These are phyloP conservation scores for Candolleomyces efflorescens DNA, from an alignment of 768 basidiomycete species.

Conservation along the genomic window DNA sequence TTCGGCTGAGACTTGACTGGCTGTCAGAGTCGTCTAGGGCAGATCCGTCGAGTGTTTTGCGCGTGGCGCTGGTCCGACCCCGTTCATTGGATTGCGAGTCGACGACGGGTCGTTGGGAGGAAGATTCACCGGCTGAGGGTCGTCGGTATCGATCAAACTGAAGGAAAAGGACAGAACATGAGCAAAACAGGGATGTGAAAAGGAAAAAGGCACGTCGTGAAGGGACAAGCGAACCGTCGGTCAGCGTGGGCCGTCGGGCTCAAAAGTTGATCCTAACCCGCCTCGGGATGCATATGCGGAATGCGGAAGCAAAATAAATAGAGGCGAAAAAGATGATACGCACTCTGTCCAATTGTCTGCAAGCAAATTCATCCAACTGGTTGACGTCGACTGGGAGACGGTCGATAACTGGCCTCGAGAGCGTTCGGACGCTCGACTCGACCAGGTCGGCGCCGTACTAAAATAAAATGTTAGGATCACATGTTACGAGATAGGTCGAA, in stretches of 20 bases:
- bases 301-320: not conserved
- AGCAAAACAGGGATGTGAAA: not conserved
- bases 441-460: conserved; percentile 88
- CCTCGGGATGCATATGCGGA: not conserved
- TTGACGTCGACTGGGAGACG: conserved; percentile 70
- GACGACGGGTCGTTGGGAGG: conserved; percentile 10
- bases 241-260: too few relatives aligned
- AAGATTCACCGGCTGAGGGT: conserved; percentile 26
- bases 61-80: conserved; percentile 17
- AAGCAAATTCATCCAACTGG: conserved; percentile 84
- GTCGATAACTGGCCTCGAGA: conserved; percentile 79
- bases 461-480: conserved; percentile 11
- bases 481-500: conserved; percentile 12
- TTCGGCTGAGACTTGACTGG: conserved; percentile 1
- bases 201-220: not conserved
- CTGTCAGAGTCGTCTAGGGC: conserved; percentile 10
- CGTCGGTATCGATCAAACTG: conserved; percentile 51
- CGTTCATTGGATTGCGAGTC: conserved; percentile 12
- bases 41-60: conserved; percentile 14
- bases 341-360: conserved; percentile 81
- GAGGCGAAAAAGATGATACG: conserved; percentile 31
- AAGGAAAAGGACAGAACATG: not conserved
- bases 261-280: not conserved
- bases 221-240: not conserved
- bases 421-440: conserved; percentile 76